phyloP scores from a whole-genome alignment of 257 asterid genomes.

The Solanum rostratum region DNA sequence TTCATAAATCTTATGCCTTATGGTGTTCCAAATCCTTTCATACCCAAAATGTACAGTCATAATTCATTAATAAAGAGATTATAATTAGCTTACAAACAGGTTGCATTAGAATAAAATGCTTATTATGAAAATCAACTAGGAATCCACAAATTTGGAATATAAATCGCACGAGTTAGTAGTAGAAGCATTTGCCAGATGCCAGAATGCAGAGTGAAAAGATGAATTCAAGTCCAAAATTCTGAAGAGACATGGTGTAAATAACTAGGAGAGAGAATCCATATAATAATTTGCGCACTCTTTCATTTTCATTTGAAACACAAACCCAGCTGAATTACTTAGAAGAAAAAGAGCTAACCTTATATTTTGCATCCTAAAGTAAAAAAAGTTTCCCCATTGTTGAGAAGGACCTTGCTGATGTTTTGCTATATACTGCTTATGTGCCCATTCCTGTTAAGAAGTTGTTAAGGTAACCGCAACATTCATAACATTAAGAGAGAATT shows the following conservation, averaged over 20 bases:
- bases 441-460: constrained; percentile 52
- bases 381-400: constrained; percentile 97
- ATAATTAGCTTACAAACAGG: background rate
- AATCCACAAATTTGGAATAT: background rate
- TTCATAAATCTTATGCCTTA: background rate
- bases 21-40: background rate
- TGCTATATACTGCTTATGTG: constrained; percentile 79
- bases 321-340: background rate
- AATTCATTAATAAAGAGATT: background rate
- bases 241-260: background rate
- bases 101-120: background rate
- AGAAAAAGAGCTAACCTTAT: constrained; percentile 47
- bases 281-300: background rate
- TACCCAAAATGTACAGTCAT: background rate
- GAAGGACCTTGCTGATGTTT: constrained; percentile 98
- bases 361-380: constrained; percentile 91
- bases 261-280: background rate
- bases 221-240: background rate
- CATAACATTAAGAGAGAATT: background rate
- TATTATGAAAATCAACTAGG: background rate
- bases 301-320: background rate
- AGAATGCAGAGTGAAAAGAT: background rate
- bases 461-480: background rate
- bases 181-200: background rate
- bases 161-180: background rate